Evolutionary conservation across 208 protist species (phyloP).

Genomic region (Kentomonas sorsogonicus): DNA sequence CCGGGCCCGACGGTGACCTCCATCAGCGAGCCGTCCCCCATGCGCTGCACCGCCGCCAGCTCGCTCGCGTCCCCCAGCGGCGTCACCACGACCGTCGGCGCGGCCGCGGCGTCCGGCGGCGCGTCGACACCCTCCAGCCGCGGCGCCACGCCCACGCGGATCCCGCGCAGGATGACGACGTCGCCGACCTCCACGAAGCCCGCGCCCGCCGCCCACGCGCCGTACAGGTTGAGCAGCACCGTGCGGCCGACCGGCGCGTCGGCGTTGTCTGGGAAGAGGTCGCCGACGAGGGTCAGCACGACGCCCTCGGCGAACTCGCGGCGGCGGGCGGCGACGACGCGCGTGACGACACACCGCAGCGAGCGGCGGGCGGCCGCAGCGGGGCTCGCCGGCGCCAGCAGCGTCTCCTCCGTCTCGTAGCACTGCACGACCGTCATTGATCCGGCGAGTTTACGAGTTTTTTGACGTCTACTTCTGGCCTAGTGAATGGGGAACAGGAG

Average conservation of each 20-base stretch:
- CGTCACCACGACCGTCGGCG: background rate
- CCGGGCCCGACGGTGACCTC: background rate
- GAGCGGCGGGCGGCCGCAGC: conserved; percentile 18
- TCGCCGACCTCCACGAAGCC: conserved; percentile 62
- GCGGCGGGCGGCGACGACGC: conserved; percentile 29
- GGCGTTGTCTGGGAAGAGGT: conserved; percentile 11
- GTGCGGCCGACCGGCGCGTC: conserved; percentile 6
- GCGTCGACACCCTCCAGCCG: conserved; percentile 6
- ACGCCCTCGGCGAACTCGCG: conserved; percentile 49
- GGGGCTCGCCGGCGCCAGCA: conserved; percentile 24
- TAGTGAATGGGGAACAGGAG: background rate
- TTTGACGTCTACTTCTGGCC: no score
- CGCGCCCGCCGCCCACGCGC: conserved; percentile 56
- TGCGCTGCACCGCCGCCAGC: conserved; percentile 45
- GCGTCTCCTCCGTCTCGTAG: conserved; percentile 35
- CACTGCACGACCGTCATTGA: conserved; percentile 25
- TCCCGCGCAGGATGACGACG: conserved; percentile 41
- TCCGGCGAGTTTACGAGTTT: background rate
- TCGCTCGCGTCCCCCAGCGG: conserved; percentile 27
- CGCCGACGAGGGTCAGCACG: conserved; percentile 49
- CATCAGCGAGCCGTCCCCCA: conserved; percentile 18
- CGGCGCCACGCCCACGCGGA: conserved; percentile 23
- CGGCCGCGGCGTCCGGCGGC: background rate
- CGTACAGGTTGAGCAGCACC: conserved; percentile 61
- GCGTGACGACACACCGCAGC: conserved; percentile 42